phyloP scores from a whole-genome alignment of 495 filamentous ascomycete species.

The Chaetomidium leptoderma region DNA sequence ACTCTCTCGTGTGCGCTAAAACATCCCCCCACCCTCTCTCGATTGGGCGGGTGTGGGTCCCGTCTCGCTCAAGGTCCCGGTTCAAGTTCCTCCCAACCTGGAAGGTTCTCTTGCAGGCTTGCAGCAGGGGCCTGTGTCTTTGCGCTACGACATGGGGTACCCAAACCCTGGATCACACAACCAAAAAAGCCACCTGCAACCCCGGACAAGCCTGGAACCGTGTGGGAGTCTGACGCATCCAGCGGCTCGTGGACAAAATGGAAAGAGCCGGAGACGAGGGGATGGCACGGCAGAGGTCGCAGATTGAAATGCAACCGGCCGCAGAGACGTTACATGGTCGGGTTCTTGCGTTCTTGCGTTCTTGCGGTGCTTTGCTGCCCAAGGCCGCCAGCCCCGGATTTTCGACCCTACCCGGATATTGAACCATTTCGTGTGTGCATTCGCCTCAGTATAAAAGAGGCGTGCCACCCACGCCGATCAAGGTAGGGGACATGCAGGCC shows the following conservation, averaged over 20 bases:
- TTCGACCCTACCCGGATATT: conserved; percentile 1
- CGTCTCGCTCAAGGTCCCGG: no score
- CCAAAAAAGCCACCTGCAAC: conserved; percentile 10
- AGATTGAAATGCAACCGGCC: background rate
- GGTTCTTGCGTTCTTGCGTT: no score
- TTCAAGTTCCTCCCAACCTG: no score
- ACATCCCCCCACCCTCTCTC: conserved; percentile 25
- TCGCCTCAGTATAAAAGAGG: conserved; percentile 10
- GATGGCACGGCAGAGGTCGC: background rate
- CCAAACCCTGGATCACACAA: background rate
- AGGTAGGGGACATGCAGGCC: background rate
- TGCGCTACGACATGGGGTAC: no score
- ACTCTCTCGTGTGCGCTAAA: conserved; percentile 27
- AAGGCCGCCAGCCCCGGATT: conserved; percentile 11
- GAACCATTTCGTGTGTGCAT: background rate
- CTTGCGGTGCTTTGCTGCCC: no score
- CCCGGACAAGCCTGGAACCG: no score
- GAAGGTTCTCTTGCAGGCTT: no score
- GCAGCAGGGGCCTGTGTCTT: background rate
- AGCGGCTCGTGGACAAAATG: conserved; percentile 17
- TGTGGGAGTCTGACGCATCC: background rate
- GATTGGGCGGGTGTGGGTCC: no score
- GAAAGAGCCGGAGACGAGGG: background rate
- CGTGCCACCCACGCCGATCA: conserved; percentile 1
- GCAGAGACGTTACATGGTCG: background rate